These are phyloP conservation scores for Letharia lupina DNA, from an alignment of 495 filamentous ascomycete species.

Conservation along the genomic window DNA sequence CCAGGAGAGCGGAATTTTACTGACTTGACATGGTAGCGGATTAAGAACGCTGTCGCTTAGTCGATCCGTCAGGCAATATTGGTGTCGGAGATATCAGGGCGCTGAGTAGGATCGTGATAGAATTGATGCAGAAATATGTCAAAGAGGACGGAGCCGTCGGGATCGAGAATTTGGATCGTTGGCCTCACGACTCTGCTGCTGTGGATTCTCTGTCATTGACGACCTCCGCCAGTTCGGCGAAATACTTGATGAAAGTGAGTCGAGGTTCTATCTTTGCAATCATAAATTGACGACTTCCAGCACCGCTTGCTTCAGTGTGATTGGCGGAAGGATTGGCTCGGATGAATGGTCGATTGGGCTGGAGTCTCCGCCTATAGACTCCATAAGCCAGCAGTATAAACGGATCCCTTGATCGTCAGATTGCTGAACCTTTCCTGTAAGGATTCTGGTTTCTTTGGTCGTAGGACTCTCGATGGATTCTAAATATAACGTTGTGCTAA, in stretches of 20 bases:
- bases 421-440: neutral
- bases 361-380: constrained; percentile 1
- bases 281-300: neutral
- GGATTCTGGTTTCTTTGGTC: too few relatives aligned
- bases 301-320: constrained; percentile 5
- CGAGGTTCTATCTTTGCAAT: too few relatives aligned
- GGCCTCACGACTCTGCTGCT: constrained; percentile 16
- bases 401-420: neutral
- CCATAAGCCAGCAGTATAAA: neutral
- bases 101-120: constrained; percentile 28
- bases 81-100: neutral
- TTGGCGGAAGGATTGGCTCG: neutral
- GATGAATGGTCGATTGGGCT: neutral
- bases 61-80: neutral
- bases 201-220: constrained; percentile 27
- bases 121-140: constrained; percentile 34
- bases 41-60: neutral
- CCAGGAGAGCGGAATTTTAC: neutral
- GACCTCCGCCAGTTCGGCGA: constrained; percentile 23
- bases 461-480: too few relatives aligned
- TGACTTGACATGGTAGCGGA: neutral
- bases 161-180: constrained; percentile 30
- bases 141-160: constrained; percentile 32
- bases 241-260: constrained; percentile 27
- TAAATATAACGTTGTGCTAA: too few relatives aligned